Percentiles rank a stretch among this genome's conserved stretches.
Evolutionary conservation across 139 green algal genomes (phyloP).

Genomic region (Coelastrella sp.): DNA sequence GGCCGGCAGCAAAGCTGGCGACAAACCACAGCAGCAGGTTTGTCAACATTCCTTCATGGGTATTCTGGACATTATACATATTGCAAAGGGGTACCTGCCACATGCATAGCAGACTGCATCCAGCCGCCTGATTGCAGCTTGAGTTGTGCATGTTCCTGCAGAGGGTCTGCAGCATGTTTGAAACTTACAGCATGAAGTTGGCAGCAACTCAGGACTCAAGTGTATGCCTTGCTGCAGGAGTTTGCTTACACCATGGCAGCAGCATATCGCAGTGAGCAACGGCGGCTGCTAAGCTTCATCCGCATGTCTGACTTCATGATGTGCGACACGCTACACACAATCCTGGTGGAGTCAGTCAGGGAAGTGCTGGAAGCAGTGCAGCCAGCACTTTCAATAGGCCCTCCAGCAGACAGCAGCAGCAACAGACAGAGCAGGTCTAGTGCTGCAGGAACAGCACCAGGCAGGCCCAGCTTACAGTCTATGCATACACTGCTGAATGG

Average conservation of each 20-base stretch:
- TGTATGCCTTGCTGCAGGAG: constrained; percentile 50
- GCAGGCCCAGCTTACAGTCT: not conserved
- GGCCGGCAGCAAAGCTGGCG: not conserved
- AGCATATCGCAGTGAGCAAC: constrained; percentile 79
- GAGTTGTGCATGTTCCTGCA: too few species aligned
- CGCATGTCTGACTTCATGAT: constrained; percentile 86
- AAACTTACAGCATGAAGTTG: too few species aligned
- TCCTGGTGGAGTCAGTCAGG: constrained; percentile 71
- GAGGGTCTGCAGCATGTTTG: too few species aligned
- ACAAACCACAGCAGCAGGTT: constrained; percentile 33
- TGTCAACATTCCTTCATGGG: not conserved
- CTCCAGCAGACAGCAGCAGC: constrained; percentile 26
- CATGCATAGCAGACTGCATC: too few species aligned
- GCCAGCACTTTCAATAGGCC: not conserved
- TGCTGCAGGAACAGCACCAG: not conserved
- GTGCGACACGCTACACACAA: constrained; percentile 78
- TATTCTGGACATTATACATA: too few species aligned
- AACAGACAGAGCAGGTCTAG: not conserved
- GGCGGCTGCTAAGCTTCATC: constrained; percentile 81
- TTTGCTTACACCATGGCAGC: constrained; percentile 86
- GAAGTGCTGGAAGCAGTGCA: constrained; percentile 57
- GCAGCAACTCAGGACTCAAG: not conserved
- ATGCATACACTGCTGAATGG: constrained; percentile 21
- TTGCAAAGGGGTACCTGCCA: too few species aligned
- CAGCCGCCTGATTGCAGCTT: too few species aligned